Conservation (phyloP, 805 yeast genomes). For the Schizosaccharomyces cryophilus region DNA sequence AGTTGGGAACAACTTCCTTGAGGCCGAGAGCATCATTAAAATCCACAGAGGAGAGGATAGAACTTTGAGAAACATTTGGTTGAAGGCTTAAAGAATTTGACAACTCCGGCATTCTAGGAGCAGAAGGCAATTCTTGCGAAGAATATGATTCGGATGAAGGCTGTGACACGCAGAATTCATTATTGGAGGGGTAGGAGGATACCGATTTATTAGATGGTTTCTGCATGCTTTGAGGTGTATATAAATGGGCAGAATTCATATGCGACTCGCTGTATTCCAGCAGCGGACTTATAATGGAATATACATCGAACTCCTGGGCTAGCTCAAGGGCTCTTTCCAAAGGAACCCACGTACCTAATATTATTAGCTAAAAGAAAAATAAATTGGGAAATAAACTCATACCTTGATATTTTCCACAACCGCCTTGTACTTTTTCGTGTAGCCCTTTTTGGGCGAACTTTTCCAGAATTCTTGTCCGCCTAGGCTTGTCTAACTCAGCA, state of each 20-base stretch:
- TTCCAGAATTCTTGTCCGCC: conserved; percentile 73
- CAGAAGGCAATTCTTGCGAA: background rate
- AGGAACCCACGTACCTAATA: conserved; percentile 78
- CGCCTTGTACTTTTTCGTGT: conserved; percentile 91
- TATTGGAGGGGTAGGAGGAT: too few species aligned
- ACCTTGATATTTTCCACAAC: conserved; percentile 90
- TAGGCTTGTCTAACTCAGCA: conserved; percentile 83
- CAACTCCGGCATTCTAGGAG: background rate
- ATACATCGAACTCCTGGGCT: conserved; percentile 40
- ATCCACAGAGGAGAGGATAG: background rate
- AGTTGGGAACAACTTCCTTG: background rate
- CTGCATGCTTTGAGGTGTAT: background rate
- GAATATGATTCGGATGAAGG: background rate
- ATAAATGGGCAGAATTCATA: background rate
- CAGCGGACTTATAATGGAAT: conserved; percentile 34
- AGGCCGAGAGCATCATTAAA: background rate
- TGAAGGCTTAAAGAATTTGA: background rate
- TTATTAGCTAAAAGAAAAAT: background rate
- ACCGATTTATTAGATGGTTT: background rate
- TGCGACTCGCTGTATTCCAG: conserved; percentile 19
- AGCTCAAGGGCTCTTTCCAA: conserved; percentile 44
- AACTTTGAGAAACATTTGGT: background rate
- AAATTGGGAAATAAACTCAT: conserved; percentile 9
- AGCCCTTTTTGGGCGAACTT: conserved; percentile 69
- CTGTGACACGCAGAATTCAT: too few species aligned